Evolutionary conservation across 768 basidiomycete genomes (phyloP), one percentile per base, ranked within the genome.

Genomic region (Hygrophorus pudorinus): DNA sequence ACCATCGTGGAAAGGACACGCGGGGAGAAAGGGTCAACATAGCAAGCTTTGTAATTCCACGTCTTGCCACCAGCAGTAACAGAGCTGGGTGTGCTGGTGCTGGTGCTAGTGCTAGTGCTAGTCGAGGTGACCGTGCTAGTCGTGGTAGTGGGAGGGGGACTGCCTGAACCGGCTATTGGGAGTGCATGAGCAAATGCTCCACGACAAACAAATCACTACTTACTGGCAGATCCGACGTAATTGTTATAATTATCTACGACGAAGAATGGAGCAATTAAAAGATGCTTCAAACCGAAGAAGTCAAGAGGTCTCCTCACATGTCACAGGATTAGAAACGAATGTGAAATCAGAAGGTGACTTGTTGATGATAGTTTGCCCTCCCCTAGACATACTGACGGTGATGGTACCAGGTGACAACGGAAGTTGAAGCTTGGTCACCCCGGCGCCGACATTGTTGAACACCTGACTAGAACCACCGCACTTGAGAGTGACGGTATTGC

Each of bases 351-450:
- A 47, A 0, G 72, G 71, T 13, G 68, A 65, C 47, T 73, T 55
- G 52, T 72, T 65, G 46, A 76, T 71, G 14, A 80, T 65, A 2
- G 67, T 75, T 41, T 61, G 55, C 4, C 76, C 75, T 46, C 60
- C 61, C 51, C 76, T 70, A 18, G 60, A 53, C 68, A 85, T 71
- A 16, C 64, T 65, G 18, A 79, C 79, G 21, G 67, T 68, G 59
- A 80, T 75, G 53, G 67, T 66, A 2, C 75, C 81, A n/a, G 73
- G 58, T 0, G 73, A 56, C 36, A 81, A 65, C 12, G 73, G 65
- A 24, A 80, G 60, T 51, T 74, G 72, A 38, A 88, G 73, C 59
- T 80, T 79, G 53, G 69, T 73, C 30, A 81, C 70, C 47, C 84
- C 83, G 7, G 65, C 52, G 47, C 59, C 31, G 45, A 71, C 64